Base-by-base conservation (phyloP, 2,329 filamentous ascomycete species). In the Delphinella strobiligena region DNA sequence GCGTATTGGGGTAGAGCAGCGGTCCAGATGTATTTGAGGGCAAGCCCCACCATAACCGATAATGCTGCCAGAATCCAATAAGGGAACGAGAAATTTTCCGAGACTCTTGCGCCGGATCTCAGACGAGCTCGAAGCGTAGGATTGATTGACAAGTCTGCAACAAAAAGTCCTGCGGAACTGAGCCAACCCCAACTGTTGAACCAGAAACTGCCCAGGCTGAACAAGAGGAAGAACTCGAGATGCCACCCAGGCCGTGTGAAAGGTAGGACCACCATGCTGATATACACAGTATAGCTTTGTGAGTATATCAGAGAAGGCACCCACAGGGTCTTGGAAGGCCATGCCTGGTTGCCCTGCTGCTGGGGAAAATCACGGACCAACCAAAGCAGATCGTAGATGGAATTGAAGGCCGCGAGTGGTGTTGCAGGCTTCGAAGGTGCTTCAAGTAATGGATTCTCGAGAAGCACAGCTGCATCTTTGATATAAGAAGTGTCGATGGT, bases 241-340 rank as follows among this genome's bases (percentile, higher is more conserved):
- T 63, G 61, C 63, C 63, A 66, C 2, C 54, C 54, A 11, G 49
- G 43, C 10, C 63, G 55, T 1, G 62, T 65, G 49, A 57, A 63
- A 3, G 63, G 66, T 8, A 67, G 54, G 38, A 65, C 65, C 40
- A 67, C 50, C 64, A 67, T 67, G 4, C 62, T 55, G 52, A 67
- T 66, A 47, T 66, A 69, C 7, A 67, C 56, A 0, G 66, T 69
- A 47, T 63, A 68, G 41, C 60, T 63, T 48, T 69, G 66, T 38
- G 59, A 54, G 47, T 63, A 69, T 12, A 69, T 54, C n/a, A 62
- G 54, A 4, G 56, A 62, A 19, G 67, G 47, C 8, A 59, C 60
- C 63, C 65, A 68, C n/a, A 69, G 49, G 0, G 61, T 67, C n/a
- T 58, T 52, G 2, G 62, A 61, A 1, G 66, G 65, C 46, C 66